Percentiles rank a stretch among this genome's conserved stretches.
phyloP scores from a whole-genome alignment of 2,329 filamentous ascomycete species.

The Xylaria polymorpha region DNA sequence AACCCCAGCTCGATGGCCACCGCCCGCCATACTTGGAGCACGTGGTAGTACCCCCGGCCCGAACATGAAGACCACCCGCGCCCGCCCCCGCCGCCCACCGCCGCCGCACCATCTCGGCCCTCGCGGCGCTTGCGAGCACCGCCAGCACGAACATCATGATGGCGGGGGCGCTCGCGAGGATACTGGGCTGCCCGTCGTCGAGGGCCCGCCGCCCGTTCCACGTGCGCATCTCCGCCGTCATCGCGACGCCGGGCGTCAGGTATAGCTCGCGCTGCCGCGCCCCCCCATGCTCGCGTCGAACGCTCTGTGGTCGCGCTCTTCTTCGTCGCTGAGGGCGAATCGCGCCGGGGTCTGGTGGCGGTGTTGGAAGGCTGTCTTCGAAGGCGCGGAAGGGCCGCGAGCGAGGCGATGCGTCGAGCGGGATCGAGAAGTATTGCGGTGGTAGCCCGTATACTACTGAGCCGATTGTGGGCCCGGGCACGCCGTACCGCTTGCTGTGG shows the following conservation, averaged over 20 bases:
- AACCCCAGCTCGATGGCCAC: not conserved
- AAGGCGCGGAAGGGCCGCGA: conserved; percentile 17
- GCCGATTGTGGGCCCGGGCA: not conserved
- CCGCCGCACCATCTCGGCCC: no score
- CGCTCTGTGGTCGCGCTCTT: not conserved
- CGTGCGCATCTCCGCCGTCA: not conserved
- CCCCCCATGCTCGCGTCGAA: not conserved
- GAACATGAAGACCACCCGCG: no score
- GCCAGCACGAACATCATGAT: no score
- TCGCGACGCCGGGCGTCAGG: not conserved
- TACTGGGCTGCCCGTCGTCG: not conserved
- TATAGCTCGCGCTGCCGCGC: conserved; percentile 16
- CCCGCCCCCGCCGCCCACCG: no score
- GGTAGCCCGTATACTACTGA: not conserved
- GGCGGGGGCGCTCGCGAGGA: not conserved
- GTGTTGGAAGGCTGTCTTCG: not conserved
- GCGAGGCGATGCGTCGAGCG: not conserved
- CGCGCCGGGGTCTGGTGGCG: not conserved
- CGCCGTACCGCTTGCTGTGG: not conserved
- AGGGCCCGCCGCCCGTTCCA: conserved; percentile 6
- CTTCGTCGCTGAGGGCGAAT: no score
- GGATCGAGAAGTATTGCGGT: not conserved
- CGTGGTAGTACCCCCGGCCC: not conserved
- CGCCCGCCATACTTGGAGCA: not conserved
- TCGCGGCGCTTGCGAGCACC: no score